A percentile compares a stretch with the other conserved stretches of the same genome.
These are phyloP conservation scores for Talaromyces trachyspermus DNA, from an alignment of 495 filamentous ascomycete species.

Conservation along the genomic window DNA sequence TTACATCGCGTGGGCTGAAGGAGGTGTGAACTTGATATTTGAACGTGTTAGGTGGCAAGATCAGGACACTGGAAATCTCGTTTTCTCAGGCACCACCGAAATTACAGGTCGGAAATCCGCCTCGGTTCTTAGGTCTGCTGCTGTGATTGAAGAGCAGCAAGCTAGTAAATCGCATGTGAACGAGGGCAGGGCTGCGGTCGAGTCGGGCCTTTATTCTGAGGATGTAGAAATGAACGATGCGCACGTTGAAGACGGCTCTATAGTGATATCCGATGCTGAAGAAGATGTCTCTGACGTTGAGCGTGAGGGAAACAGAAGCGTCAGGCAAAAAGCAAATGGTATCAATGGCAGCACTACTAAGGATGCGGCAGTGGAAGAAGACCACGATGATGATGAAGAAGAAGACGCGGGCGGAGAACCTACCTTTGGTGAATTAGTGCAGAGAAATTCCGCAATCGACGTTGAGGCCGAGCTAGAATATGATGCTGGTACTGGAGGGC, in stretches of 20 bases:
- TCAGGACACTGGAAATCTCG: conserved; percentile 37
- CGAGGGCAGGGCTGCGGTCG: conserved; percentile 66
- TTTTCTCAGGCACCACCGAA: conserved; percentile 38
- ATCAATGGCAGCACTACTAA: conserved; percentile 25
- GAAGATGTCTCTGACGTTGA: conserved; percentile 39
- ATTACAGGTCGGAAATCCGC: conserved; percentile 39
- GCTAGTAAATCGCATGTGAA: conserved; percentile 57
- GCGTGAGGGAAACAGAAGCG: conserved; percentile 32
- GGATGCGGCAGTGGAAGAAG: conserved; percentile 39
- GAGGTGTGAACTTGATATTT: conserved; percentile 48
- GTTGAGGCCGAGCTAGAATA: conserved; percentile 52
- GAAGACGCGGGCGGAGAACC: conserved; percentile 49
- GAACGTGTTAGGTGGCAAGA: conserved; percentile 47
- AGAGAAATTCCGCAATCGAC: conserved; percentile 65
- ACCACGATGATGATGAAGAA: conserved; percentile 26
- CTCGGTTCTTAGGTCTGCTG: conserved; percentile 31
- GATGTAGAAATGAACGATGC: conserved; percentile 47
- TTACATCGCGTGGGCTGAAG: conserved; percentile 47
- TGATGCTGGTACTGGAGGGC: conserved; percentile 31
- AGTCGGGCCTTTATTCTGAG: conserved; percentile 30
- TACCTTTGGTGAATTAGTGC: conserved; percentile 82
- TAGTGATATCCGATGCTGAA: conserved; percentile 29
- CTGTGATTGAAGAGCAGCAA: conserved; percentile 54
- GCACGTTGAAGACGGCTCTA: conserved; percentile 22
- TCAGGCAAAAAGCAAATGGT: conserved; percentile 26